Evolutionary conservation across 1,284 basidiomycete species (phyloP).

Genomic region (Sporisorium iseilematis-ciliati): DNA sequence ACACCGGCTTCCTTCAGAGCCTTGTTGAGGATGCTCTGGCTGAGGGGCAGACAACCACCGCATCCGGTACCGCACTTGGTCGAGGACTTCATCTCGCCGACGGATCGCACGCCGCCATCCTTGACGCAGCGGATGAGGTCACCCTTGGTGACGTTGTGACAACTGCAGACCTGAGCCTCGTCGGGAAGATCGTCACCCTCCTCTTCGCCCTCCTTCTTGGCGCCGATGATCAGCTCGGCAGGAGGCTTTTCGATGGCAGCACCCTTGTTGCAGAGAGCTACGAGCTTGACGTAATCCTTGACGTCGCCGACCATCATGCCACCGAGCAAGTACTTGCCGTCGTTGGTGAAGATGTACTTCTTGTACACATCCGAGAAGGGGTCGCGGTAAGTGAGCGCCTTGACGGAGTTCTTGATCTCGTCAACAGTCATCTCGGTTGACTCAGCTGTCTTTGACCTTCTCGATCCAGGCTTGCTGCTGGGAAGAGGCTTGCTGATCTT

Average conservation of each 20-base stretch:
- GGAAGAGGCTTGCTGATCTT: conserved; percentile 60
- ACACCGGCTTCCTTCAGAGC: conserved; percentile 80
- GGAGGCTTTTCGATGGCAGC: conserved; percentile 78
- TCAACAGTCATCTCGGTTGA: conserved; percentile 28
- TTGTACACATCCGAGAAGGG: conserved; percentile 76
- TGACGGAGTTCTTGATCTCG: conserved; percentile 69
- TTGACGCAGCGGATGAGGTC: conserved; percentile 75
- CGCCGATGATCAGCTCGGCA: conserved; percentile 78
- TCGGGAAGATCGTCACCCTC: conserved; percentile 79
- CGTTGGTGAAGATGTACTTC: conserved; percentile 82
- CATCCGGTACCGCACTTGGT: conserved; percentile 81
- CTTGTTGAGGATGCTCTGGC: conserved; percentile 75
- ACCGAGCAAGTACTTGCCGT: conserved; percentile 80
- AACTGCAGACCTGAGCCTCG: conserved; percentile 79
- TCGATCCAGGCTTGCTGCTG: conserved; percentile 23
- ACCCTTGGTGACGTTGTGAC: conserved; percentile 80
- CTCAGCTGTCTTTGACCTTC: conserved; percentile 13
- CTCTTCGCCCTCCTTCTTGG: conserved; percentile 74
- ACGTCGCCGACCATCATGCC: conserved; percentile 86
- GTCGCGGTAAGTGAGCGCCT: conserved; percentile 79
- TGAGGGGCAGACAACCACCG: conserved; percentile 78
- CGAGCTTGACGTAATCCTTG: conserved; percentile 79
- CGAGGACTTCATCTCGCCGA: conserved; percentile 77
- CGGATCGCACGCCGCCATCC: conserved; percentile 73
- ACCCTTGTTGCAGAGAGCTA: conserved; percentile 81